Conservation (phyloP, 2,329 filamentous ascomycete genomes). For the Phaeosphaeriaceae sp. region DNA sequence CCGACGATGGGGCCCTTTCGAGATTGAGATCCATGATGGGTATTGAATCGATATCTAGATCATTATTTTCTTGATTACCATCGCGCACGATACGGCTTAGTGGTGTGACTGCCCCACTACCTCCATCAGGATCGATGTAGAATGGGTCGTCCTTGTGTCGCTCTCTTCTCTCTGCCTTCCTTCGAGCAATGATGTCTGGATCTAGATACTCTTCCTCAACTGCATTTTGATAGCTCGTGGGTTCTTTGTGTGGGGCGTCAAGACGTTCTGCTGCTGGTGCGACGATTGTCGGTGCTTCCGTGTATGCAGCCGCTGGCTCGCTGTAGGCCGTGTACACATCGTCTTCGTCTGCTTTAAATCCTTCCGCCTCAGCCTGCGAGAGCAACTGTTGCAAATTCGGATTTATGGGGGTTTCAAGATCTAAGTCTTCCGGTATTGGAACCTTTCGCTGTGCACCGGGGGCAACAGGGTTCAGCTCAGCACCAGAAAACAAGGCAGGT, state of each 20-base stretch:
- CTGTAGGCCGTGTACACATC: constrained; percentile 56
- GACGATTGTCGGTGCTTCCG: constrained; percentile 19
- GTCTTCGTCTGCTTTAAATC: constrained; percentile 51
- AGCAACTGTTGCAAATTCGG: constrained; percentile 72
- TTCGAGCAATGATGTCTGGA: constrained; percentile 73
- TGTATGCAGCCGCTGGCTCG: constrained; percentile 44
- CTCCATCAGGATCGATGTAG: constrained; percentile 71
- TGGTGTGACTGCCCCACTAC: constrained; percentile 72
- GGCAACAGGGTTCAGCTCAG: constrained; percentile 92
- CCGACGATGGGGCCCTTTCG: constrained; percentile 48
- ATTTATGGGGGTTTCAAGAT: constrained; percentile 84
- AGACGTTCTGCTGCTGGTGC: constrained; percentile 53
- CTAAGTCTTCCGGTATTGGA: constrained; percentile 74
- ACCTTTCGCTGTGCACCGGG: constrained; percentile 83
- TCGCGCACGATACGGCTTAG: constrained; percentile 74
- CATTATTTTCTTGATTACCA: constrained; percentile 71
- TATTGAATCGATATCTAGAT: constrained; percentile 90
- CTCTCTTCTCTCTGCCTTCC: constrained; percentile 78
- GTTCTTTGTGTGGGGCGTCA: constrained; percentile 45
- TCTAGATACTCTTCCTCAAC: constrained; percentile 66
- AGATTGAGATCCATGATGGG: constrained; percentile 93
- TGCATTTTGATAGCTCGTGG: constrained; percentile 54
- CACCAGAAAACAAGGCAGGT: constrained; percentile 82
- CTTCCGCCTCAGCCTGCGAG: constrained; percentile 55
- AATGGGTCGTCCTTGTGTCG: constrained; percentile 93